A percentile compares a stretch with the other conserved stretches of the same genome.
Conservation (phyloP, 164 flowering plant species). For the Litsea cubeba region DNA sequence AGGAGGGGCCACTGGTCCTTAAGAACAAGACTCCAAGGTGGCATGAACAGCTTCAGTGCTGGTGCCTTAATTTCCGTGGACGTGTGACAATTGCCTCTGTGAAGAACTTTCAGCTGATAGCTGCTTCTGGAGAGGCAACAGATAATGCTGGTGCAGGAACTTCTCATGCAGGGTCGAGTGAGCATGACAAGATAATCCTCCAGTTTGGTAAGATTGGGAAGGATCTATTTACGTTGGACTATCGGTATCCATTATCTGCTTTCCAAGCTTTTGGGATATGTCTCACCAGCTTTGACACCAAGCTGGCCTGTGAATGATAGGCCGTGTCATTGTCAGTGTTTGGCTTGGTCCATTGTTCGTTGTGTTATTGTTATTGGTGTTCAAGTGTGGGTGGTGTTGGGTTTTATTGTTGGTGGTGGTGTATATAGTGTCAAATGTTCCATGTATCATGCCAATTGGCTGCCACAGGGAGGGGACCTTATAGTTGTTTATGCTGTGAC, state of each 20-base stretch:
- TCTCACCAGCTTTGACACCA: conserved; percentile 22
- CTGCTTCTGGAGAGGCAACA: conserved; percentile 28
- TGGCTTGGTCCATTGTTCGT: background rate
- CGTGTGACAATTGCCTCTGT: conserved; percentile 81
- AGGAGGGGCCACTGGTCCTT: conserved; percentile 40
- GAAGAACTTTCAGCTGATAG: conserved; percentile 75
- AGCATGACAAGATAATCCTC: conserved; percentile 27
- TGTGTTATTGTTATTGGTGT: background rate
- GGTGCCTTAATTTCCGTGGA: conserved; percentile 28
- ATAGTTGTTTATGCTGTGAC: no score
- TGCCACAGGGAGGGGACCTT: no score
- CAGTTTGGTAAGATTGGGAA: conserved; percentile 84
- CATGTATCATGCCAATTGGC: no score
- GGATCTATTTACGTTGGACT: conserved; percentile 49
- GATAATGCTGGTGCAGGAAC: conserved; percentile 5
- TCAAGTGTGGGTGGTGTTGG: no score
- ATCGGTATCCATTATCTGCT: conserved; percentile 56
- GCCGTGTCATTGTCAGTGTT: background rate
- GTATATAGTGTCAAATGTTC: background rate
- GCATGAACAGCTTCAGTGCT: conserved; percentile 14
- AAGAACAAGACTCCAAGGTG: conserved; percentile 40
- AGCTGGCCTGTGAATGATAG: conserved; percentile 52
- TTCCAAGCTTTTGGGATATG: conserved; percentile 83
- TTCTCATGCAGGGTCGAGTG: conserved; percentile 4
- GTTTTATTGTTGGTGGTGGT: background rate